Evolutionary conservation across 2,329 filamentous ascomycete species (phyloP).

Genomic region (Penicillium capsulatum): DNA sequence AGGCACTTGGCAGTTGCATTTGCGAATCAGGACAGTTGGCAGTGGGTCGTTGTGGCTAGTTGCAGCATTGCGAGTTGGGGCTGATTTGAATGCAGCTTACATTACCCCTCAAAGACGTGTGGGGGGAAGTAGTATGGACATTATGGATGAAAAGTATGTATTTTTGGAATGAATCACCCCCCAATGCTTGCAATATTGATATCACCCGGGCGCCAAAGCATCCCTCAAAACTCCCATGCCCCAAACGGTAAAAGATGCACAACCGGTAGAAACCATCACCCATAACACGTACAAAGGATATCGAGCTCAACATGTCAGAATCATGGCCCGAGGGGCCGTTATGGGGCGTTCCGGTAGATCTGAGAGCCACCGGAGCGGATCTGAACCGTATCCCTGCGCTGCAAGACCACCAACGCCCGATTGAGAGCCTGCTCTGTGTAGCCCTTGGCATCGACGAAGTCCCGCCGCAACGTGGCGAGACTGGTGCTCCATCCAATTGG

Average conservation of each 20-base stretch:
- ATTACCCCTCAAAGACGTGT: too few species aligned
- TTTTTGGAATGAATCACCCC: not conserved
- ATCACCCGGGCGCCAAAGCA: slow-evolving; percentile 14
- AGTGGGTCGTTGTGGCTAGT: not conserved
- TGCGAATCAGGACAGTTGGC: slow-evolving; percentile 1
- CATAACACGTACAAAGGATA: slow-evolving; percentile 20
- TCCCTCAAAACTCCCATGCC: slow-evolving; percentile 19
- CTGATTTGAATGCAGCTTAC: too few species aligned
- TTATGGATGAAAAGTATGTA: too few species aligned
- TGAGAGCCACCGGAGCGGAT: slow-evolving; percentile 49
- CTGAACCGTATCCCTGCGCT: slow-evolving; percentile 70
- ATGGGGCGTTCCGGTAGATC: slow-evolving; percentile 47
- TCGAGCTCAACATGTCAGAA: slow-evolving; percentile 18
- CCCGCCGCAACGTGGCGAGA: slow-evolving; percentile 74
- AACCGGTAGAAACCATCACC: slow-evolving; percentile 14
- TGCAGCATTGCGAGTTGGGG: too few species aligned
- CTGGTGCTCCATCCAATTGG: slow-evolving; percentile 96
- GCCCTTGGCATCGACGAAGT: slow-evolving; percentile 88
- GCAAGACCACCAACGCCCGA: slow-evolving; percentile 77
- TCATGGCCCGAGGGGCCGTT: slow-evolving; percentile 16
- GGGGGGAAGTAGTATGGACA: too few species aligned
- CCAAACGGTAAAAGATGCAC: slow-evolving; percentile 12
- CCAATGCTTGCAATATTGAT: slow-evolving; percentile 8
- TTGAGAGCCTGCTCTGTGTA: slow-evolving; percentile 85
- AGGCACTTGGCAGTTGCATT: slow-evolving; percentile 10